phyloP scores from a whole-genome alignment of 2,329 filamentous ascomycete species.

The Neospermospora avenae region DNA sequence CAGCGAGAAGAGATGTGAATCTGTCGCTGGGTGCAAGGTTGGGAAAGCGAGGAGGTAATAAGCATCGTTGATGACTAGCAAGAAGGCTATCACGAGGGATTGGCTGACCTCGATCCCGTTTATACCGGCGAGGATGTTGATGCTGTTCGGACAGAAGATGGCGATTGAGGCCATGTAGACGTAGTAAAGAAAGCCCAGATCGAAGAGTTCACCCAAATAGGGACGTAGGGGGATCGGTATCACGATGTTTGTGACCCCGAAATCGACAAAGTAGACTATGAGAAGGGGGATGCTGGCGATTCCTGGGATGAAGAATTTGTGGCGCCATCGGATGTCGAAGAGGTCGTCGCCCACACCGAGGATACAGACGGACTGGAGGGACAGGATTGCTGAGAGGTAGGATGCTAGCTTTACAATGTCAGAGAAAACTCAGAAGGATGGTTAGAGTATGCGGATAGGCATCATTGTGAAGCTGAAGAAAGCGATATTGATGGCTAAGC shows the following conservation, averaged over 20 bases:
- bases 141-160: constrained; percentile 97
- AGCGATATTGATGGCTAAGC: background rate
- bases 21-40: constrained; percentile 73
- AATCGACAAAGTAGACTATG: constrained; percentile 97
- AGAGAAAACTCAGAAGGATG: background rate
- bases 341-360: constrained; percentile 93
- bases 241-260: constrained; percentile 93
- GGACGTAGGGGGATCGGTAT: constrained; percentile 81
- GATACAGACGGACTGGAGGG: constrained; percentile 84
- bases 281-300: constrained; percentile 91
- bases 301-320: constrained; percentile 97
- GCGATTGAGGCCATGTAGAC: constrained; percentile 93
- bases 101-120: constrained; percentile 97
- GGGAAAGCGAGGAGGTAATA: constrained; percentile 85
- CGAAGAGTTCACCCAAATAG: constrained; percentile 75
- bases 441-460: background rate
- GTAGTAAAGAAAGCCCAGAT: constrained; percentile 85
- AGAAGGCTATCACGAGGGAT: constrained; percentile 81
- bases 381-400: constrained; percentile 90
- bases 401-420: constrained; percentile 68
- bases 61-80: constrained; percentile 82
- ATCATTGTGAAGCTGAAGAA: no score
- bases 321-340: constrained; percentile 97
- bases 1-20: constrained; percentile 93
- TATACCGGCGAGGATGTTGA: constrained; percentile 99